Percentiles rank a stretch among this genome's conserved stretches.
These are phyloP conservation scores for Lathyrus tuberosus DNA, from an alignment of 306 rosid genomes.

Conservation along the genomic window DNA sequence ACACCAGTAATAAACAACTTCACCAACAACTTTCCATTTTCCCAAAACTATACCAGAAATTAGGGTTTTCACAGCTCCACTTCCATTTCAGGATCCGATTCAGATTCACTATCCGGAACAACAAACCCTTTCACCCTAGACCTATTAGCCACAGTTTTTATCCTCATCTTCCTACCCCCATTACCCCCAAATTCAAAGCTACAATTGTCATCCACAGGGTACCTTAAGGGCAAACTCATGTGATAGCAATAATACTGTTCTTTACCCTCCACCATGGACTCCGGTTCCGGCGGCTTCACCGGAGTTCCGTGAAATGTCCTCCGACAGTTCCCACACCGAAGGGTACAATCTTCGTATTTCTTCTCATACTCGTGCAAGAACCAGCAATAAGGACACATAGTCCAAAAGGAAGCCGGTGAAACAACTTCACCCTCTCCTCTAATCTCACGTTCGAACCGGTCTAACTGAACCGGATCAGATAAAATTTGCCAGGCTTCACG, in stretches of 20 bases:
- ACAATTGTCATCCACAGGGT: neutral
- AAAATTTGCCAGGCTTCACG: constrained; percentile 58
- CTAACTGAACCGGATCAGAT: constrained; percentile 43
- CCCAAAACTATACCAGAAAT: neutral
- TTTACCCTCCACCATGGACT: constrained; percentile 50
- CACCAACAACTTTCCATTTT: neutral
- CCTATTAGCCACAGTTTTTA: constrained; percentile 50
- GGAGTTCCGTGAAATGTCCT: constrained; percentile 65
- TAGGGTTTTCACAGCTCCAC: neutral
- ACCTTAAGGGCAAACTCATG: constrained; percentile 45
- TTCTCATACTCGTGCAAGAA: constrained; percentile 57
- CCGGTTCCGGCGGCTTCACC: constrained; percentile 52
- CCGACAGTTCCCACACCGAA: constrained; percentile 61
- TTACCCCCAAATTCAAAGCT: constrained; percentile 1
- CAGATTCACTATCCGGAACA: neutral
- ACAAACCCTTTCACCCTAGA: constrained; percentile 24
- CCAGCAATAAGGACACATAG: constrained; percentile 77
- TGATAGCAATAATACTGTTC: constrained; percentile 54
- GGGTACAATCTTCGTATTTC: constrained; percentile 52
- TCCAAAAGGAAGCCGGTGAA: constrained; percentile 56
- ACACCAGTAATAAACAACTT: neutral
- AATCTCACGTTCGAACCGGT: constrained; percentile 35
- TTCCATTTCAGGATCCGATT: constrained; percentile 24
- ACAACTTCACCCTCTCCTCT: neutral
- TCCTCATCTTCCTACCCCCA: constrained; percentile 43